Base-by-base conservation (phyloP, 164 flowering plant species). In the Chimonanthus praecox region DNA sequence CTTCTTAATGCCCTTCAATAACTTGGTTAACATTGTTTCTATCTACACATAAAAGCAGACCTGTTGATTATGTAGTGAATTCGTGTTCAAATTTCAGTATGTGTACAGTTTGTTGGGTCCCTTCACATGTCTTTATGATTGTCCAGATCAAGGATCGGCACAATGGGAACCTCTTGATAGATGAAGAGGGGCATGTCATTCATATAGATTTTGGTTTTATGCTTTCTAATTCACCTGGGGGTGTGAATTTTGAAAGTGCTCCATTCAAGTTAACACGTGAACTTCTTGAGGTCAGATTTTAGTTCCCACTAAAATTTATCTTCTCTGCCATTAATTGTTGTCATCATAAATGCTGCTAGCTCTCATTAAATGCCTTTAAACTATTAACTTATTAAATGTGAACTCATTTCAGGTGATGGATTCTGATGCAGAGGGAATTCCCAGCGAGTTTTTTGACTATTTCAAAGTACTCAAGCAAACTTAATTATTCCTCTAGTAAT, bases 351-450 rank as follows among this genome's bases (percentile, higher is more conserved):
- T 54, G 7, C 63, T 33, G 45, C 15, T 51, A 43, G n/a, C 47
- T 50, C 18, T 13, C 33, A 20, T 20, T 20, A n/a, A 33, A 45
- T 33, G 15, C 68, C 47, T 61, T 74, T 8, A 58, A 16, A 4
- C 3, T 50, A 6, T 9, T 16, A 4, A 47, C 5, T 0, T 54
- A 50, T 18, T 4, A 47, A 20, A 58, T 20, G 58, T 71, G 58
- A 74, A 58, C 64, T 66, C 48, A 44, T 84, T 47, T 58, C 76
- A 96, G 99, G 98, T 96, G 68, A 96, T 96, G 99, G 99, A 96
- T 82, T 96, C 99, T 84, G 98, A 96, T 91, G 99, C 99, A 64
- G 99, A 96, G 81, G 99, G 99, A 72, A 82, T 90, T 83, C 99
- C 99, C 54, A 96, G 99, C 82, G 99, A 96, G 81, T 94, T 94